Percentiles rank a stretch among this genome's conserved stretches.
phyloP scores from a whole-genome alignment of 1,284 basidiomycete genomes.

The Blastosporella zonata region DNA sequence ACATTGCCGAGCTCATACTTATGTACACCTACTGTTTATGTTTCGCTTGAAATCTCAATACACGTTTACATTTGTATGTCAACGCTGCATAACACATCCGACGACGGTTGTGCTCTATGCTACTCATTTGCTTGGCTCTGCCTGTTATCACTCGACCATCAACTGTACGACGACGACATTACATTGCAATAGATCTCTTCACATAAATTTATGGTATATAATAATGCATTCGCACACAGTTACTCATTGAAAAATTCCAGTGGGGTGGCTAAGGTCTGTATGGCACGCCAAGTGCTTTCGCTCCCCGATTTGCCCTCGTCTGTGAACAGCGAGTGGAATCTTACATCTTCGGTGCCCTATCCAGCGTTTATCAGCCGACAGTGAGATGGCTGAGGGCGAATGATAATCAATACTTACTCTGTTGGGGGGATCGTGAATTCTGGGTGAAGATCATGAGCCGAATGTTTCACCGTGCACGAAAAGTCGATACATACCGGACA shows the following conservation, averaged over 20 bases:
- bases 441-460: conserved; percentile 15
- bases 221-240: conserved; percentile 4
- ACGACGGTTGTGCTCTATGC: neutral
- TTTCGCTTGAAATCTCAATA: conserved; percentile 3
- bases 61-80: conserved; percentile 6
- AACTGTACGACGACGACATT: conserved; percentile 7
- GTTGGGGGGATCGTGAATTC: conserved; percentile 74
- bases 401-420: conserved; percentile 39
- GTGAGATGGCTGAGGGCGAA: neutral
- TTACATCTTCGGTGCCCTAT: conserved; percentile 63
- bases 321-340: conserved; percentile 69
- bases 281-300: conserved; percentile 58
- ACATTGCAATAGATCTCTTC: neutral
- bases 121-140: neutral
- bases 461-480: neutral
- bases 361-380: neutral
- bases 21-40: conserved; percentile 12
- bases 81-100: conserved; percentile 1
- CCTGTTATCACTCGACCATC: neutral
- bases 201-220: neutral
- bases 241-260: conserved; percentile 75
- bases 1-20: conserved; percentile 10
- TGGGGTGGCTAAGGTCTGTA: conserved; percentile 56
- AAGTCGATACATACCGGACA: conserved; percentile 51
- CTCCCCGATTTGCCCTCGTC: conserved; percentile 58